Evolutionary conservation across 345 rosid species (phyloP).

Genomic region (Populus ilicifolia): DNA sequence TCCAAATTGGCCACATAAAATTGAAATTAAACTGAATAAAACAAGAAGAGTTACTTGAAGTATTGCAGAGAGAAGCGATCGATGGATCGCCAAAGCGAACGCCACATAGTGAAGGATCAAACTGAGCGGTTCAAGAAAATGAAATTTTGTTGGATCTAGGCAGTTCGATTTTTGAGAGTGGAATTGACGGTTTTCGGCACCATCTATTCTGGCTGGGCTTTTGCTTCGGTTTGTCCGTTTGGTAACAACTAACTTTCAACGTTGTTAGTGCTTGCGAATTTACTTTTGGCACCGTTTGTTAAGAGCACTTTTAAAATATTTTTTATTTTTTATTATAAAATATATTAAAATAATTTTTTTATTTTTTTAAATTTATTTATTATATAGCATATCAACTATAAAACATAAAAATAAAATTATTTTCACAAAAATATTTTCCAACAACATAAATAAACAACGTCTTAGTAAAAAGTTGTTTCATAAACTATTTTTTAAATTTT

Average conservation of each 20-base stretch:
- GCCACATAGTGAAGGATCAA: constrained; percentile 38
- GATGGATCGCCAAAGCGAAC: constrained; percentile 53
- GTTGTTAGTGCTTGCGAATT: neutral
- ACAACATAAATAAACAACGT: no score
- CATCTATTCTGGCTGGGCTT: neutral
- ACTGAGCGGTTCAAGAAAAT: neutral
- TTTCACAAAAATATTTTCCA: no score
- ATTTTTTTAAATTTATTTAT: no score
- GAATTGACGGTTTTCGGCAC: no score
- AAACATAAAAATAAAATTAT: no score
- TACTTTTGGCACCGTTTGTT: no score
- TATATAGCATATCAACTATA: no score
- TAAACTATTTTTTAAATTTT: fast-evolving
- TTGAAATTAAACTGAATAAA: neutral
- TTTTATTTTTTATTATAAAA: no score
- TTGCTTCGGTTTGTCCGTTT: constrained; percentile 26
- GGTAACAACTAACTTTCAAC: constrained; percentile 40
- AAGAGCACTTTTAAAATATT: no score
- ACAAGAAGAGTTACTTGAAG: constrained; percentile 37
- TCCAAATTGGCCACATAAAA: neutral
- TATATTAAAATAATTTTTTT: no score
- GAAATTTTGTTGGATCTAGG: neutral
- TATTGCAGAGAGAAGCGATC: constrained; percentile 64
- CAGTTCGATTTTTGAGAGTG: no score
- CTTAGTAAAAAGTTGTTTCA: no score